These are phyloP conservation scores for Coffea eugenioides DNA, from an alignment of 257 asterid genomes.

Conservation along the genomic window DNA sequence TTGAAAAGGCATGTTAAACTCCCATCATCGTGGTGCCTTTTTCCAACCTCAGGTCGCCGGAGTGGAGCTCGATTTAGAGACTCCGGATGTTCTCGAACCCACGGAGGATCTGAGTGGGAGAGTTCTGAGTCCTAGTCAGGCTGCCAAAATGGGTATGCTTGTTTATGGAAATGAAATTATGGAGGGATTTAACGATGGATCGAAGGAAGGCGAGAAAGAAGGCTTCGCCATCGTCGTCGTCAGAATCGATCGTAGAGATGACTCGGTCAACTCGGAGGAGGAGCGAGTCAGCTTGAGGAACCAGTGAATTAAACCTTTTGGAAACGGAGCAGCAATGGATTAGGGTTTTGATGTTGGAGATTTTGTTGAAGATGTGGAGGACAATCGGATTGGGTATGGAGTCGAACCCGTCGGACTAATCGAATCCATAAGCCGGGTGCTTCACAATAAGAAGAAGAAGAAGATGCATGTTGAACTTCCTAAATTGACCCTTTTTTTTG, in stretches of 20 bases:
- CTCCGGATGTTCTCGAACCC: constrained; percentile 19
- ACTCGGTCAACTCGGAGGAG: constrained; percentile 40
- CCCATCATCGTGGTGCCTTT: too few relatives aligned
- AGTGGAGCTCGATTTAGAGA: too few relatives aligned
- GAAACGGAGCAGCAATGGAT: constrained; percentile 55
- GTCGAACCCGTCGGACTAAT: constrained; percentile 42
- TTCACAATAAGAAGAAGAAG: constrained; percentile 3
- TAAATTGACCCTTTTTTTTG: too few relatives aligned
- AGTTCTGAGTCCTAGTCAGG: constrained; percentile 33
- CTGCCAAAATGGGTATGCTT: not conserved
- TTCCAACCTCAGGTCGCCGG: too few relatives aligned
- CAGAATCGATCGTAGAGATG: constrained; percentile 38
- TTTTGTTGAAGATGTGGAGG: constrained; percentile 51
- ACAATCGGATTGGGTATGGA: constrained; percentile 59
- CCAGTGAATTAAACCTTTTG: constrained; percentile 51
- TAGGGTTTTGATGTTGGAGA: constrained; percentile 56
- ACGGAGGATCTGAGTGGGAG: constrained; percentile 57
- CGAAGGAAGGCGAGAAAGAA: constrained; percentile 37
- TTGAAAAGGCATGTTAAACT: too few relatives aligned
- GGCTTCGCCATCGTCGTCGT: constrained; percentile 29
- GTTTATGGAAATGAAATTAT: constrained; percentile 31
- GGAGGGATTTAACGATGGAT: constrained; percentile 41
- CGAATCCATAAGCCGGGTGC: constrained; percentile 19
- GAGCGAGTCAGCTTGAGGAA: constrained; percentile 42
- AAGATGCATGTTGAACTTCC: too few relatives aligned